phyloP scores from a whole-genome alignment of 176 grass and related monocot genomes.

The Saccharum spontaneum region DNA sequence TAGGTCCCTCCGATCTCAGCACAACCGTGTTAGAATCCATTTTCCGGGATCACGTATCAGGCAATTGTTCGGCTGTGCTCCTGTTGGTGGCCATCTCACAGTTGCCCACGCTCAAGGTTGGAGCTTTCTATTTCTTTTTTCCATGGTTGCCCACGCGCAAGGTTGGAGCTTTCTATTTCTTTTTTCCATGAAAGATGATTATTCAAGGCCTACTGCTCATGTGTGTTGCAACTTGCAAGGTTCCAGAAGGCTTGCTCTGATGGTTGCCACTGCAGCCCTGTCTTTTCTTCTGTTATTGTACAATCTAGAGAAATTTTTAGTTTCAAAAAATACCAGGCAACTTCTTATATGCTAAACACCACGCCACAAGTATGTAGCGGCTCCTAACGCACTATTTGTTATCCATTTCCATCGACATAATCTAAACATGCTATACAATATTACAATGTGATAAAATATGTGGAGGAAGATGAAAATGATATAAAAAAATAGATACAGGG shows the following conservation, averaged over 20 bases:
- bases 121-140: not conserved
- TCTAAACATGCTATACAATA: not conserved
- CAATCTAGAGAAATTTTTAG: not conserved
- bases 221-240: constrained; percentile 12
- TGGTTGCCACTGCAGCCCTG: not conserved
- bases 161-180: constrained; percentile 12
- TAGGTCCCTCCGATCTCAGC: not conserved
- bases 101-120: constrained; percentile 32
- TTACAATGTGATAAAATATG: not conserved
- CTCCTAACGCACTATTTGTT: not conserved
- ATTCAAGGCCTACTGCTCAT: not conserved
- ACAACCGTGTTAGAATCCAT: not conserved
- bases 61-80: not conserved
- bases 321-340: not conserved
- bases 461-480: not conserved
- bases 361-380: not conserved
- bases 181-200: not conserved
- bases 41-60: not conserved
- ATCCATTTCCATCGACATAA: not conserved
- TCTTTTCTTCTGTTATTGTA: not conserved
- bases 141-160: constrained; percentile 5
- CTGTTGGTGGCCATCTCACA: not conserved
- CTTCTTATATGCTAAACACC: not conserved
- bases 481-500: not conserved
- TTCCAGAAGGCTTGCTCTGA: constrained; percentile 4